Evolutionary conservation across 73 alveolate species (phyloP), one percentile per base, ranked within the genome.

Genomic region (Paramecium tetraurelia): DNA sequence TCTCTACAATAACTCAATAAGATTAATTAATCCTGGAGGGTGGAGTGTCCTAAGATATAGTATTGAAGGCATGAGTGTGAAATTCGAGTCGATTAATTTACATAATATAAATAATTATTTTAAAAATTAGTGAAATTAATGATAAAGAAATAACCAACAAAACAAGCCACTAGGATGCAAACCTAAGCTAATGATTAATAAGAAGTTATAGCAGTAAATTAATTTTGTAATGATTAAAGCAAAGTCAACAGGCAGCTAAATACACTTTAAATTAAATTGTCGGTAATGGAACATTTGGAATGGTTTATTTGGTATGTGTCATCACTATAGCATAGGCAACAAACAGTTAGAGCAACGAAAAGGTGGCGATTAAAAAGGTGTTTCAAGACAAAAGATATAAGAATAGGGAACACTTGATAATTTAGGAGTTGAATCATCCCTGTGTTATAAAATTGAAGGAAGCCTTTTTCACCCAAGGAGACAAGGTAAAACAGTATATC

Each of bases 301-400:
- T 86, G 83, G 93, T 86, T 18, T 86, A 86, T 86, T 71, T 70
- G 86, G 94, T 70, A 86, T 63, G n/a, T 12, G 14, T 33, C 35
- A 33, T 46, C 7, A 11, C 9, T 5, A 20, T 71, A 36, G 58
- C 5, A 9, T 24, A 96, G 95, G 99, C 99, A 7, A 58, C 93
- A 36, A 96, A 92, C 38, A 89, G 75, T 31, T 95, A 95, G 59
- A 95, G 96, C 5, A 96, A 96, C 14, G 97, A 95, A 84, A 94
- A 95, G 1, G 98, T 97, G 20, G 99, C 99, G 6, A 96, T 96
- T 14, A 96, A 96, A 92, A 96, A 95, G 77, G 98, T 96, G 43
- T 96, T 94, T 92, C 92, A 96, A 85, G 99, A 96, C 71, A 96
- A 93, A 86, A n/a, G 97, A 48, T 96, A 96, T 92, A 96, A 96